Conservation (phyloP, 805 yeast species). For the Candida sithepensis region DNA sequence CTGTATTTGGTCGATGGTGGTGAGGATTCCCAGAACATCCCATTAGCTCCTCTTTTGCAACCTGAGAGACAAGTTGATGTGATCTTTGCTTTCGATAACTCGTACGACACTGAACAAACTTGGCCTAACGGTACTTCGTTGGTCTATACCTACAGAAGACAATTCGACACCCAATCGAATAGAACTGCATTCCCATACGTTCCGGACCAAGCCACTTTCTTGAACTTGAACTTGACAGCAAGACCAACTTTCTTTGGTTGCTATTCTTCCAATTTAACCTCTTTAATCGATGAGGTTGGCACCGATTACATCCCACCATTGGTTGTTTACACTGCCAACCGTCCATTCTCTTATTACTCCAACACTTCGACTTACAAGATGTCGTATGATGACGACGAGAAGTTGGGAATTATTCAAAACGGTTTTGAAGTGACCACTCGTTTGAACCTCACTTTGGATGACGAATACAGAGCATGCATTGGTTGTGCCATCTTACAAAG, state of each 20-base stretch:
- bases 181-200: conserved; percentile 75
- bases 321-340: conserved; percentile 73
- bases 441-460: conserved; percentile 62
- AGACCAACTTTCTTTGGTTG: conserved; percentile 85
- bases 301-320: conserved; percentile 58
- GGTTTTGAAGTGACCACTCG: conserved; percentile 72
- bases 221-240: conserved; percentile 56
- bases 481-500: conserved; percentile 83
- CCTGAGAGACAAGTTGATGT: conserved; percentile 59
- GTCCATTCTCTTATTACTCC: conserved; percentile 59
- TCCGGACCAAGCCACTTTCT: conserved; percentile 64
- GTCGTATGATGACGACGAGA: conserved; percentile 55
- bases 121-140: conserved; percentile 74
- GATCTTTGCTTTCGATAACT: conserved; percentile 62
- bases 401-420: conserved; percentile 58
- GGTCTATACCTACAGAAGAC: conserved; percentile 54
- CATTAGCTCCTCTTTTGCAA: conserved; percentile 61
- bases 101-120: conserved; percentile 53
- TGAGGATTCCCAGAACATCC: conserved; percentile 70
- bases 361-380: conserved; percentile 74
- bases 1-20: conserved; percentile 76
- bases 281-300: conserved; percentile 37
- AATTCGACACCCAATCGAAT: conserved; percentile 48
- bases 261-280: conserved; percentile 58
- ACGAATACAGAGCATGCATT: conserved; percentile 68